These are phyloP conservation scores for Blumeria hordei DNA, from an alignment of 2,329 filamentous ascomycete species.

Conservation along the genomic window DNA sequence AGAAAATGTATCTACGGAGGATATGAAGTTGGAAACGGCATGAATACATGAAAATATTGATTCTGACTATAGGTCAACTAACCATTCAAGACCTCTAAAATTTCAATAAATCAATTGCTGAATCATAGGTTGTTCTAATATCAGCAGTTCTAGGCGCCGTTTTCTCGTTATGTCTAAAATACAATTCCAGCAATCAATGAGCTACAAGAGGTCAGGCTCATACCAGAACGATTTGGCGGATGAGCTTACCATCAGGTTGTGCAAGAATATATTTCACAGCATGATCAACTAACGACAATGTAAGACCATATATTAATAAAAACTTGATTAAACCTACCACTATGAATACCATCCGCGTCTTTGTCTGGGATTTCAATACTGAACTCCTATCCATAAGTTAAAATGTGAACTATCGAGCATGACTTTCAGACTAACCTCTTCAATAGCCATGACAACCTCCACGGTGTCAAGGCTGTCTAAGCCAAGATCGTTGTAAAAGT, in stretches of 20 bases:
- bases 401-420: background rate
- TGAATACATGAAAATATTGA: too few relatives aligned
- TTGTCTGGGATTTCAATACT: constrained; percentile 65
- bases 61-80: too few relatives aligned
- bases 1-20: too few relatives aligned
- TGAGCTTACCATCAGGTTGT: constrained; percentile 44
- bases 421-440: constrained; percentile 40
- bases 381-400: constrained; percentile 22
- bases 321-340: constrained; percentile 28
- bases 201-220: background rate
- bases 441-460: constrained; percentile 99
- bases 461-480: constrained; percentile 95
- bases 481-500: constrained; percentile 94
- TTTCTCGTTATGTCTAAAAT: too few relatives aligned
- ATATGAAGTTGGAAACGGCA: too few relatives aligned
- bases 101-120: too few relatives aligned
- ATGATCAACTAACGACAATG: constrained; percentile 35
- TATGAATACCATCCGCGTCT: constrained; percentile 54
- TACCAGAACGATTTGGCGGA: background rate
- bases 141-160: too few relatives aligned
- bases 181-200: too few relatives aligned
- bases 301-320: constrained; percentile 8
- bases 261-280: constrained; percentile 51
- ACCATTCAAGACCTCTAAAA: too few relatives aligned
- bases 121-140: too few relatives aligned